Evolutionary conservation across 192 early-diverging fungal genomes (phyloP), one percentile per base, ranked within the genome.

Genomic region (Phlyctochytrium bullatum): DNA sequence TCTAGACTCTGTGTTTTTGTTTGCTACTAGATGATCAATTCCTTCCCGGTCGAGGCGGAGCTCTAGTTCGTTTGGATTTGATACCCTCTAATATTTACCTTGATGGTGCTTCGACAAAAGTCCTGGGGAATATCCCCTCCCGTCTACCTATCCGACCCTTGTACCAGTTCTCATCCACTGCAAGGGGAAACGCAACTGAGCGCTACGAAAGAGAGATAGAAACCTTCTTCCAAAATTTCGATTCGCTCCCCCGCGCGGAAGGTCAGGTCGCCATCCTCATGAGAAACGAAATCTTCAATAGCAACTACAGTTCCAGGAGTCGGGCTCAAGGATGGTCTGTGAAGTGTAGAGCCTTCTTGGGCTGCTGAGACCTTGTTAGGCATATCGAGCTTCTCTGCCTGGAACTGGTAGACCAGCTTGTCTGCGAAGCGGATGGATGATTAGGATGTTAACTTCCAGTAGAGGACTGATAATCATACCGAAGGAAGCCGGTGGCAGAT

Each of bases 81-180:
- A n/a, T n/a, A n/a, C n/a, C n/a, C n/a, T n/a, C n/a, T n/a, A n/a
- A n/a, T n/a, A n/a, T n/a, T n/a, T n/a, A n/a, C n/a, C n/a, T n/a
- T n/a, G n/a, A n/a, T n/a, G n/a, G n/a, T n/a, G n/a, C n/a, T n/a
- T 57, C 27, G 20, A 57, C 54, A 57, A 24, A 57, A 6, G 54
- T 20, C 27, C 25, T 57, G 4, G 54, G 54, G 27, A 57, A 57
- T 10, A 57, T 57, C 27, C 54, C 54, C 54, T 57, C 54, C 27
- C 27, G 16, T 28, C 54, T 14, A 10, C 54, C 54, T 25, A 57
- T 10, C 27, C 54, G 16, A 6, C 54, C 54, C 27, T 10, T 10
- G 54, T 14, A 57, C 54, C 54, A 57, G 54, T 57, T 57, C 27
- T 57, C 54, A 28, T 57, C 54, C 12, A 57, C 54, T 57, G 27